Evolutionary conservation across 2,329 filamentous ascomycete species (phyloP), one percentile per base, ranked within the genome.

Genomic region (Alternaria triticina): DNA sequence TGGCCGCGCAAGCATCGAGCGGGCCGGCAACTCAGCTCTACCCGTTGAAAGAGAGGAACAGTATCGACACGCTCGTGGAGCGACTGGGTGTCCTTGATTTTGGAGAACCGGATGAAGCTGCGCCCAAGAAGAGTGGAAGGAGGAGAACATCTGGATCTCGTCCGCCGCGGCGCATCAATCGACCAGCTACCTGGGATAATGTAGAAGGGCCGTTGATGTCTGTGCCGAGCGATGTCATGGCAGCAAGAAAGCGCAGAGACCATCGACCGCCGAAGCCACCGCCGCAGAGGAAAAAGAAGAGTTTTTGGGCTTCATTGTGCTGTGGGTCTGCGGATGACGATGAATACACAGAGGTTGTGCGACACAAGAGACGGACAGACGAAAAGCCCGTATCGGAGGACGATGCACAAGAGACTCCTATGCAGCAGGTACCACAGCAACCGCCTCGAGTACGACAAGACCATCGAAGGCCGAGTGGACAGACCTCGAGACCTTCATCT

Each of bases 61-160:
- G 94, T 73, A 86, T 98, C 59, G 96, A 99, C 78, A 97, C 94
- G 0, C 83, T 98, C 61, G 89, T 94, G 45, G 92, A 93, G 68
- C 86, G 92, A 47, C 83, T 97, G 5, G 93, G 93, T 4, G 83
- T 96, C 20, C 78, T 93, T n/a, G 87, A 92, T 49, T 80, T 94
- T 43, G 83, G 89, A 6, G 77, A 79, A 25, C 61, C 68, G 7
- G 68, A 55, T 36, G 79, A 82, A 54, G 79, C 80, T 33, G 77
- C 81, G 59, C 62, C 79, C 69, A 70, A 68, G 62, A 73, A 75
- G 59, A 61, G 70, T 47, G 71, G 62, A 45, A 66, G 76, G 44
- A 64, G 62, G 30, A 63, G 61, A 28, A 27, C 54, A 28, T 64
- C 67, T 28, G 66, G 64, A n/a, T 63, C 60, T 15, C 63, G 67